Percentiles rank a stretch among this genome's conserved stretches.
phyloP scores from a whole-genome alignment of 345 rosid species.

The Lagerstroemia speciosa region DNA sequence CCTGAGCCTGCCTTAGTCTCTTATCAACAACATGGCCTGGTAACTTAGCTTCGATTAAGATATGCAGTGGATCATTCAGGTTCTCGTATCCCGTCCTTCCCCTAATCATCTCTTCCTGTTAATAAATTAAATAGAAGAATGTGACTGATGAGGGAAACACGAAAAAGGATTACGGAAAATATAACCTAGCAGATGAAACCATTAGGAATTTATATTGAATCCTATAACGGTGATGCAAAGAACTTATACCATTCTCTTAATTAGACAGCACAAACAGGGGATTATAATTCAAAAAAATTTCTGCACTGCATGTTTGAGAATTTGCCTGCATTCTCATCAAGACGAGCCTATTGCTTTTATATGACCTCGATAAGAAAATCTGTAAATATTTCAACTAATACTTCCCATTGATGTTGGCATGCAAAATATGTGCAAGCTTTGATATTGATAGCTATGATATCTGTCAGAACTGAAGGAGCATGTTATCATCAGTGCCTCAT shows the following conservation, averaged over 20 bases:
- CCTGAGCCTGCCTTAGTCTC: conserved; percentile 63
- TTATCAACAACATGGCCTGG: conserved; percentile 54
- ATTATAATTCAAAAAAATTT: neutral
- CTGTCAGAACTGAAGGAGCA: neutral
- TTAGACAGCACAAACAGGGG: neutral
- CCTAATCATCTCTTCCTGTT: conserved; percentile 59
- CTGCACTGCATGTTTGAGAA: neutral
- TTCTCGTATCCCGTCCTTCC: conserved; percentile 77
- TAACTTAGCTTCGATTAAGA: conserved; percentile 65
- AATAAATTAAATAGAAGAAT: neutral
- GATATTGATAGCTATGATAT: neutral
- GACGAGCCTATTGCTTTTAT: neutral
- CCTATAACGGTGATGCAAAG: neutral
- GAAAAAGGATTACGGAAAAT: neutral
- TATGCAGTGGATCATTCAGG: conserved; percentile 66
- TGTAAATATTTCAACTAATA: neutral
- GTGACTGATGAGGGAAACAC: neutral
- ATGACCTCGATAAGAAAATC: neutral
- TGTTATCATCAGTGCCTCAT: neutral
- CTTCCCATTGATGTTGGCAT: neutral
- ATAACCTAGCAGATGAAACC: neutral
- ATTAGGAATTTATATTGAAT: neutral
- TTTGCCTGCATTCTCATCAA: neutral
- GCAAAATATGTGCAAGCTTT: neutral
- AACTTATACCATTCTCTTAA: neutral